Evolutionary conservation across 2,329 filamentous ascomycete species (phyloP).

Genomic region (Nemania sp.): DNA sequence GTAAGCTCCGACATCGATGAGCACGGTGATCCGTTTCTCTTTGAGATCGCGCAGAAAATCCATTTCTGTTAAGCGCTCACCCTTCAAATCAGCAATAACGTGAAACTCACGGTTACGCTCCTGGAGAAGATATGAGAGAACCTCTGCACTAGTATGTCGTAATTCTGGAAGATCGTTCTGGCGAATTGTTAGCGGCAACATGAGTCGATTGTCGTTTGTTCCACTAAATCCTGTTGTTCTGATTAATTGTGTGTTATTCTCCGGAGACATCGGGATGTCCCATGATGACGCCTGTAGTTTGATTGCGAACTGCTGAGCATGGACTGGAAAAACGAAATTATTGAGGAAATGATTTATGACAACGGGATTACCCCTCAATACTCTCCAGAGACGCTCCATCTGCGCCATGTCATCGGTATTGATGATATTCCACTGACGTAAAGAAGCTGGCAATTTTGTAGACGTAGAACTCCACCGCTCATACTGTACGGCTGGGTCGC

Average conservation of each 20-base stretch:
- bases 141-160: slow-evolving; percentile 64
- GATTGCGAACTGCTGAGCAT: slow-evolving; percentile 64
- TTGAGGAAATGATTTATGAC: slow-evolving; percentile 65
- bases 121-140: slow-evolving; percentile 60
- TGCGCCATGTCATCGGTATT: slow-evolving; percentile 61
- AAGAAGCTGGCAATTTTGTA: slow-evolving; percentile 44
- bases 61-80: slow-evolving; percentile 48
- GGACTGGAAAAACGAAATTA: slow-evolving; percentile 64
- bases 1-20: slow-evolving; percentile 67
- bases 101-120: slow-evolving; percentile 53
- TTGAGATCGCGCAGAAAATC: slow-evolving; percentile 44
- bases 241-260: neutral
- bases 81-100: slow-evolving; percentile 35
- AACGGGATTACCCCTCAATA: slow-evolving; percentile 50
- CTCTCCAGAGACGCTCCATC: slow-evolving; percentile 51
- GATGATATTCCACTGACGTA: slow-evolving; percentile 57
- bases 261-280: slow-evolving; percentile 60
- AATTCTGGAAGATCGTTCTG: slow-evolving; percentile 62
- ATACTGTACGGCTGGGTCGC: slow-evolving; percentile 61
- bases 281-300: slow-evolving; percentile 69
- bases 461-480: slow-evolving; percentile 49
- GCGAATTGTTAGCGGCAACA: slow-evolving; percentile 62
- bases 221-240: slow-evolving; percentile 64
- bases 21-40: slow-evolving; percentile 40
- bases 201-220: slow-evolving; percentile 64